Conservation (phyloP, 306 rosid genomes). For the Luffa acutangula region DNA sequence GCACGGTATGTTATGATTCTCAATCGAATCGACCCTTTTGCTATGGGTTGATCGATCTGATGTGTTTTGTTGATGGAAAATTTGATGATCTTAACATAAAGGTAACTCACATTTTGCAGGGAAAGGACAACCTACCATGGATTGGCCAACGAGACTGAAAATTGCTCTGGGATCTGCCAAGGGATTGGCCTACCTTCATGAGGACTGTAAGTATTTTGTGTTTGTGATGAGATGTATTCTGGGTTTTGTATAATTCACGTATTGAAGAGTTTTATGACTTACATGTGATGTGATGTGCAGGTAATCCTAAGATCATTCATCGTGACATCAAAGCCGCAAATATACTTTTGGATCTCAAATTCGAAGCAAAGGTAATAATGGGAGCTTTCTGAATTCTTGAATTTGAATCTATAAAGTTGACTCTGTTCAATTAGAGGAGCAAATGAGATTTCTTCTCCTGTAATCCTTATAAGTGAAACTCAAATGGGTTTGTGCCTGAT, state of each 20-base stretch:
- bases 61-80: not conserved
- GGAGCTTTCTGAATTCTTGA: conserved; percentile 1
- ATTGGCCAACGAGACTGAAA: conserved; percentile 69
- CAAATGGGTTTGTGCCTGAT: not conserved
- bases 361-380: conserved; percentile 70
- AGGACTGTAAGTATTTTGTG: conserved; percentile 63
- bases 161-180: conserved; percentile 92
- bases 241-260: not conserved
- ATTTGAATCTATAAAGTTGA: not conserved
- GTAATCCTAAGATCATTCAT: conserved; percentile 96
- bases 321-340: conserved; percentile 91
- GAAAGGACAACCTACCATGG: conserved; percentile 85
- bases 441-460: not conserved
- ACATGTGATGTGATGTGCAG: conserved; percentile 24
- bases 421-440: not conserved
- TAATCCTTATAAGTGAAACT: not conserved
- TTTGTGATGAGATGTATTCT: not conserved
- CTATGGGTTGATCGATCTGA: not conserved
- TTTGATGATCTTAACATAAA: conserved; percentile 8
- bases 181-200: conserved; percentile 95
- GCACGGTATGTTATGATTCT: conserved; percentile 42
- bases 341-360: conserved; percentile 82
- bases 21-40: not conserved
- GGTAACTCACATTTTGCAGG: conserved; percentile 33
- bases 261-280: conserved; percentile 7